These are phyloP conservation scores for Evernia prunastri DNA, from an alignment of 495 filamentous ascomycete genomes.

Conservation along the genomic window DNA sequence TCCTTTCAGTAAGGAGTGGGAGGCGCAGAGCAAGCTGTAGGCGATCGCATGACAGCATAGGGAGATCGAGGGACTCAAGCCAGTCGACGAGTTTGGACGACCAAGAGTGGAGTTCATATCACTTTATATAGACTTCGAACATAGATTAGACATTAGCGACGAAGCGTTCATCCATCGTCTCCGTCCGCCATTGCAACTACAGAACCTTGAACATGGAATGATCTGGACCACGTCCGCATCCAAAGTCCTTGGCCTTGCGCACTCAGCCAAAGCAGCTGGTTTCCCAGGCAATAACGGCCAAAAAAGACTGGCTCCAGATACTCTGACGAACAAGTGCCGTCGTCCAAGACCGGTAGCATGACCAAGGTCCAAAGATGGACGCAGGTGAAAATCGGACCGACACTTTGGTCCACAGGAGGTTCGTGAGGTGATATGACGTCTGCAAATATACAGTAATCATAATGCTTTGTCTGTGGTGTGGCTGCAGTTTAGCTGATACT, in stretches of 20 bases:
- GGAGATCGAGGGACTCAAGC: no score
- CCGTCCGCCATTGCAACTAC: not conserved
- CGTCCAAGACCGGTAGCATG: not conserved
- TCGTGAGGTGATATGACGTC: no score
- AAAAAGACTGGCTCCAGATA: not conserved
- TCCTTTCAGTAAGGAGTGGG: conserved; percentile 51
- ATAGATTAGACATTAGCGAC: not conserved
- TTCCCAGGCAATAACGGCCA: not conserved
- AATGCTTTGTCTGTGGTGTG: no score
- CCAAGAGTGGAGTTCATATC: no score
- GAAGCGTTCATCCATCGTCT: not conserved
- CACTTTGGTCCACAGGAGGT: no score
- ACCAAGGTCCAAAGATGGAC: no score
- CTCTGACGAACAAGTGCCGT: not conserved
- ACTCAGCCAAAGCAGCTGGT: not conserved
- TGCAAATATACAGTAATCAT: no score
- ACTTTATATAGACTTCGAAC: not conserved
- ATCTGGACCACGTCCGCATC: not conserved
- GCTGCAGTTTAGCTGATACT: no score
- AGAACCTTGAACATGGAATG: not conserved
- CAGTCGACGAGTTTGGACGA: no score
- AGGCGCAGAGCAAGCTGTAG: conserved; percentile 8
- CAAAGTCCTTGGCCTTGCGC: not conserved
- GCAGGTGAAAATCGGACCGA: no score
- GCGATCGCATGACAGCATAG: not conserved